Conservation (phyloP, 768 basidiomycete genomes). For the Pleurotus tuoliensis region DNA sequence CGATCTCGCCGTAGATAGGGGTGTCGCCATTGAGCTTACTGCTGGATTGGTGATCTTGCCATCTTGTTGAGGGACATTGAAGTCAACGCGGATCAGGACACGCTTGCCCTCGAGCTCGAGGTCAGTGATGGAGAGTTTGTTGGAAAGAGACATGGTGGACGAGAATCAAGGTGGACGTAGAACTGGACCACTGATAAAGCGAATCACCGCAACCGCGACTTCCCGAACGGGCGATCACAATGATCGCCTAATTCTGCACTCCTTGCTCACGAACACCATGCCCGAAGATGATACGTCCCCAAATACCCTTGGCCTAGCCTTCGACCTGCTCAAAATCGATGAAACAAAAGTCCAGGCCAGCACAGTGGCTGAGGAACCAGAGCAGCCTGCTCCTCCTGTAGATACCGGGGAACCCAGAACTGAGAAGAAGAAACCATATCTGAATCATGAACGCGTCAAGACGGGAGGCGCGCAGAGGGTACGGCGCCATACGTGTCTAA, state of each 20-base stretch:
- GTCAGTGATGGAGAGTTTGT: constrained; percentile 92
- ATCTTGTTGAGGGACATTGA: constrained; percentile 91
- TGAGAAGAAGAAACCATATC: constrained; percentile 70
- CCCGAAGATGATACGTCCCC: constrained; percentile 13
- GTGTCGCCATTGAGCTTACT: constrained; percentile 44
- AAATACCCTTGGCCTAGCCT: constrained; percentile 73
- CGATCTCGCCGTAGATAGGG: constrained; percentile 10
- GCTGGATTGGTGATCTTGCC: constrained; percentile 95
- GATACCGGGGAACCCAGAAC: constrained; percentile 21
- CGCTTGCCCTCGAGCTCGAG: constrained; percentile 83
- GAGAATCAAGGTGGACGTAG: not conserved
- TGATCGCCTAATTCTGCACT: not conserved
- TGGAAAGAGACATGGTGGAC: constrained; percentile 82
- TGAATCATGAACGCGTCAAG: constrained; percentile 81
- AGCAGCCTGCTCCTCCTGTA: constrained; percentile 12
- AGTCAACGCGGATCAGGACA: constrained; percentile 93
- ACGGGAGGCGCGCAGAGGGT: constrained; percentile 77
- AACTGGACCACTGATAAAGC: not conserved
- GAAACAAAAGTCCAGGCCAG: constrained; percentile 17
- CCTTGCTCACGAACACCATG: not conserved
- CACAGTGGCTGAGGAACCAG: constrained; percentile 1
- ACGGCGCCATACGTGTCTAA: constrained; percentile 26
- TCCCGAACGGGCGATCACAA: not conserved
- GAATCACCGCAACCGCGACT: not conserved
- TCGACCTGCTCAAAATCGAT: constrained; percentile 44